Evolutionary conservation across 2,329 filamentous ascomycete genomes (phyloP), one percentile per base, ranked within the genome.

Genomic region (Talaromyces amestolkiae): DNA sequence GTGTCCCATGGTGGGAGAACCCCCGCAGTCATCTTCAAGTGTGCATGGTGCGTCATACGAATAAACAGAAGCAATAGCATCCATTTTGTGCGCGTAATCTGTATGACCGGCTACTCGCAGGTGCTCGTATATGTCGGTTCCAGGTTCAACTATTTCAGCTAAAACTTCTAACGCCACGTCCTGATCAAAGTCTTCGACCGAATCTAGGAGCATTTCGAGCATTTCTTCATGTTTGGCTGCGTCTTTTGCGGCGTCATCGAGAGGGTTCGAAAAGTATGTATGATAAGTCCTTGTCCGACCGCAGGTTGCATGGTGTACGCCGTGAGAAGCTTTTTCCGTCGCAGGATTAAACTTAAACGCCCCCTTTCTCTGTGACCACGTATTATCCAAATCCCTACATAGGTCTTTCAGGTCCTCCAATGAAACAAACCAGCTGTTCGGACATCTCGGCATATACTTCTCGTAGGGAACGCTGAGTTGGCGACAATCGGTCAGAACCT

Each of bases 361-460:
- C 11, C 13, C 22, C 9, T 58, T 61, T 51, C 15, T 41, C 51
- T 24, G 6, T 39, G 41, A 7, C 41, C 22, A n/a, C 39, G 51
- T 35, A 27, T 19, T 11, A 13, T 43, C 45, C 31, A n/a, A 37
- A 35, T 49, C 27, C 17, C 5, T 43, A 27, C 19, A 65, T 15
- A 67, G 54, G 9, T 24, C 37, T 47, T 61, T 53, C 64, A 67
- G 35, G 15, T 67, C 59, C 10, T 66, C 64, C 3, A 67, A 22
- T 24, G 61, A 62, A 39, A 65, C n/a, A 22, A 58, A 17, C 24
- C 43, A 22, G 9, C 31, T n/a, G 56, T 41, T 43, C n/a, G 51
- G 35, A 41, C 22, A 27, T 45, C 24, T 37, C 35, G 64, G 58
- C 3, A 49, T 13, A 31, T 62, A 65, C n/a, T 58, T 33, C 43